Conservation (phyloP, 192 early-diverging fungal genomes). For the Podila minutissima region DNA sequence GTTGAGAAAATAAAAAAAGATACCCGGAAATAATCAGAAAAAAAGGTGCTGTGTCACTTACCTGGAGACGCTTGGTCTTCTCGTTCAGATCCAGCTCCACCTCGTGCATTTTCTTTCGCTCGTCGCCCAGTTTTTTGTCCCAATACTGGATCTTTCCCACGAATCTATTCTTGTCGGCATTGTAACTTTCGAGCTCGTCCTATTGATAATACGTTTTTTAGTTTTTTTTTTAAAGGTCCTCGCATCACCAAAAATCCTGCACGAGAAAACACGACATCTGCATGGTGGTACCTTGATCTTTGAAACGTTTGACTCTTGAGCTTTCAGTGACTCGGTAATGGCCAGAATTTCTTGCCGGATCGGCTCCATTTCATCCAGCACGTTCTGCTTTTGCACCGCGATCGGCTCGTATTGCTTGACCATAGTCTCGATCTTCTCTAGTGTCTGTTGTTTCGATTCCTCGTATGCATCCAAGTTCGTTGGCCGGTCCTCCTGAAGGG, state of each 20-base stretch:
- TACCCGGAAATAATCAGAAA: not conserved
- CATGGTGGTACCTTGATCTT: constrained; percentile 29
- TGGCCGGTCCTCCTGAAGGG: constrained; percentile 65
- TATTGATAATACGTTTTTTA: not conserved
- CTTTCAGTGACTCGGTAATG: constrained; percentile 42
- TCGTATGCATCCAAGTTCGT: constrained; percentile 69
- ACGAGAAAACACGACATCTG: not conserved
- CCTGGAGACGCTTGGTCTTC: constrained; percentile 41
- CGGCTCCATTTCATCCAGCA: constrained; percentile 41
- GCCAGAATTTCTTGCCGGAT: constrained; percentile 52
- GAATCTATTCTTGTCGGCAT: constrained; percentile 6
- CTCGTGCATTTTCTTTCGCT: constrained; percentile 36
- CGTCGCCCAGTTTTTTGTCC: constrained; percentile 55
- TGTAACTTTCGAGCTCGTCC: constrained; percentile 23
- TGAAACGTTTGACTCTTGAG: not conserved
- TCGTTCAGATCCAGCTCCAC: constrained; percentile 36
- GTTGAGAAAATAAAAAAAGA: not conserved
- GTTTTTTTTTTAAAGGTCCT: not conserved
- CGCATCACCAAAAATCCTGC: not conserved
- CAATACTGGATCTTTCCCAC: constrained; percentile 53
- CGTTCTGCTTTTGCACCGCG: constrained; percentile 46
- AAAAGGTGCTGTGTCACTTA: not conserved
- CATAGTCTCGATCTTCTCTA: constrained; percentile 64
- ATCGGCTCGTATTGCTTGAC: constrained; percentile 68
- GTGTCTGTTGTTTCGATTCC: constrained; percentile 56